Evolutionary conservation across 768 basidiomycete genomes (phyloP), one percentile per base, ranked within the genome.

Genomic region (Gautieria morchelliformis): DNA sequence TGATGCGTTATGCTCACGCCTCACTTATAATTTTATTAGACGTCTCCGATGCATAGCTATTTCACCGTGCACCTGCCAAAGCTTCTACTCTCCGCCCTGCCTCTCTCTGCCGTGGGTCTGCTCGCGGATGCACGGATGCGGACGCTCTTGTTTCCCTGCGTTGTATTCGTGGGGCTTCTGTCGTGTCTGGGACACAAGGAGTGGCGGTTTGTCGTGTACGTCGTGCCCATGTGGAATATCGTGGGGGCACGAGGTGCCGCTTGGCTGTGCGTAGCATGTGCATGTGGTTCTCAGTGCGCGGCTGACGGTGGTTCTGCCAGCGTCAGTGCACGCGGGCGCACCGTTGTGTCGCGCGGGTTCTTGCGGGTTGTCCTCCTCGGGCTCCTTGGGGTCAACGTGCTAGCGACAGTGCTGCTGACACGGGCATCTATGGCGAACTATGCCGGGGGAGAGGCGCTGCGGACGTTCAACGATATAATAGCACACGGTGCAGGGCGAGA

Each of bases 161-260:
- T 83, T 5, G 58, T 65, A 0, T 88, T 86, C 59, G 65, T 91
- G 8, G 68, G 65, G 2, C 62, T 85, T 3, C 80, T 98, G 67
- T 93, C 92, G 66, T 73, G 67, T 32, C 74, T 97, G 1, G 85
- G 81, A 0, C 96, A 99, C 71, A 99, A 99, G 68, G 96, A 99
- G 70, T 99, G 96, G 96, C 80, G 96, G 7, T 99, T 99, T 70
- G 75, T 98, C 57, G 78, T 92, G 8, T 98, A 98, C 65, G 78
- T 83, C 17, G 80, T 97, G 0, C 93, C 94, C 0, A 66, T 82
- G 2, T 74, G 92, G 69, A 95, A 96, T 63, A 68, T 93, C 3
- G 80, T 85, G 1, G 92, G 89, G 1, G 85, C 93, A 0, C 69
- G 82, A 15, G 85, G 82, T 3, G 74, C 82, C 1, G 67, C 72